These are phyloP conservation scores for Penicillium oxalicum DNA, from an alignment of 2,329 filamentous ascomycete species.

Conservation along the genomic window DNA sequence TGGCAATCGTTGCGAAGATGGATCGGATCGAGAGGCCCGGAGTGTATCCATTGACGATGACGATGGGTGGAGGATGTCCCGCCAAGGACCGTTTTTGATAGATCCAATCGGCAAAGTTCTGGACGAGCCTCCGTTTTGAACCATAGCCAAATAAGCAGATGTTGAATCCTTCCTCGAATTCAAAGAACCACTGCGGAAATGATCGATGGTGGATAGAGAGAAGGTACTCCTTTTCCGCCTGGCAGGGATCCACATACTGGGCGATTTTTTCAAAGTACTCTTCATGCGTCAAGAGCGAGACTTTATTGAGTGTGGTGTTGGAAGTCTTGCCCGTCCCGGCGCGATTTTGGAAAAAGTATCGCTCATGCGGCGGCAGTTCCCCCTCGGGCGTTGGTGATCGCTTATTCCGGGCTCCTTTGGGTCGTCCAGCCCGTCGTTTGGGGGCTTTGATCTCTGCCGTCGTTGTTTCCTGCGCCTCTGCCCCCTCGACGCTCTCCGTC, in stretches of 20 bases:
- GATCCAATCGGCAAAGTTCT: slow-evolving; percentile 67
- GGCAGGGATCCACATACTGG: slow-evolving; percentile 62
- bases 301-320: slow-evolving; percentile 70
- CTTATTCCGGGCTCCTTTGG: slow-evolving; percentile 52
- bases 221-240: slow-evolving; percentile 63
- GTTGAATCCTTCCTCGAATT: slow-evolving; percentile 79
- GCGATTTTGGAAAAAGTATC: slow-evolving; percentile 90
- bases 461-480: slow-evolving; percentile 29
- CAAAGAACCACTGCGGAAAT: slow-evolving; percentile 89
- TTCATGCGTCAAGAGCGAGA: slow-evolving; percentile 78
- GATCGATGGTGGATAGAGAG: slow-evolving; percentile 69
- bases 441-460: slow-evolving; percentile 43
- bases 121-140: slow-evolving; percentile 72
- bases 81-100: slow-evolving; percentile 41
- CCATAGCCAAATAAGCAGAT: slow-evolving; percentile 90
- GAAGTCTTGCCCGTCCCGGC: slow-evolving; percentile 77
- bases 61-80: slow-evolving; percentile 52
- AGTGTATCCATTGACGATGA: slow-evolving; percentile 80
- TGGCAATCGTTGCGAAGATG: slow-evolving; percentile 55
- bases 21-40: slow-evolving; percentile 41
- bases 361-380: slow-evolving; percentile 78
- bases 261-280: slow-evolving; percentile 74
- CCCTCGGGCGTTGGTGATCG: slow-evolving; percentile 73
- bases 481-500: slow-evolving; percentile 33
- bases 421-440: slow-evolving; percentile 51